These are phyloP conservation scores for Pistacia atlantica DNA, from an alignment of 345 rosid species.

Conservation along the genomic window DNA sequence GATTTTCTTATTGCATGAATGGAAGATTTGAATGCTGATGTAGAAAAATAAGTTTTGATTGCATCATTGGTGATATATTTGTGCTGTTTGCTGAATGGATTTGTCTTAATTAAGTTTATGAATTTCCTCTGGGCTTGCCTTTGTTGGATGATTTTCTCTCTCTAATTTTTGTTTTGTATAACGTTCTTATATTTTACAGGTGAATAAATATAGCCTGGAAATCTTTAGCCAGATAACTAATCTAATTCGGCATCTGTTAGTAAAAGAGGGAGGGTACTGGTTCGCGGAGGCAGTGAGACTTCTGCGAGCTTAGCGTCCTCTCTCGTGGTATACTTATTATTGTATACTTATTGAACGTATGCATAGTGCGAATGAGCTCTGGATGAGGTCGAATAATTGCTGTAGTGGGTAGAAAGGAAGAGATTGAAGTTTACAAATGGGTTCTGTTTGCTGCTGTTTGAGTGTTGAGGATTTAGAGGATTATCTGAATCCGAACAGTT, in stretches of 20 bases:
- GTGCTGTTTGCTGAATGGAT: slow-evolving; percentile 8
- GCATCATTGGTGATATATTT: slow-evolving; percentile 1
- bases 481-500: slow-evolving; percentile 72
- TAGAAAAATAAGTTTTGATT: slow-evolving; percentile 16
- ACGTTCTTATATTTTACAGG: slow-evolving; percentile 38
- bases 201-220: slow-evolving; percentile 21
- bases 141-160: slow-evolving; percentile 16
- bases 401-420: slow-evolving; percentile 24
- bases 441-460: slow-evolving; percentile 87
- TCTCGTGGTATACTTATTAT: slow-evolving; percentile 26
- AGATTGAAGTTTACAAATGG: slow-evolving; percentile 59
- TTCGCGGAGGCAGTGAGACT: slow-evolving; percentile 46
- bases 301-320: slow-evolving; percentile 65
- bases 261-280: slow-evolving; percentile 58
- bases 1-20: background rate
- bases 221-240: slow-evolving; percentile 16
- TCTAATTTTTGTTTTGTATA: slow-evolving; percentile 2
- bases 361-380: slow-evolving; percentile 15
- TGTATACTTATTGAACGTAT: slow-evolving; percentile 8
- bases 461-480: slow-evolving; percentile 68
- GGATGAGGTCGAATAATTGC: slow-evolving; percentile 25
- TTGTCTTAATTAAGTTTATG: background rate
- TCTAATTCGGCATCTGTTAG: slow-evolving; percentile 21
- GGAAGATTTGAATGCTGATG: background rate
- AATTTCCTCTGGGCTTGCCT: slow-evolving; percentile 6